Evolutionary conservation across 331 rosid genomes (phyloP), one percentile per base, ranked within the genome.

Genomic region (Quercus lobata): DNA sequence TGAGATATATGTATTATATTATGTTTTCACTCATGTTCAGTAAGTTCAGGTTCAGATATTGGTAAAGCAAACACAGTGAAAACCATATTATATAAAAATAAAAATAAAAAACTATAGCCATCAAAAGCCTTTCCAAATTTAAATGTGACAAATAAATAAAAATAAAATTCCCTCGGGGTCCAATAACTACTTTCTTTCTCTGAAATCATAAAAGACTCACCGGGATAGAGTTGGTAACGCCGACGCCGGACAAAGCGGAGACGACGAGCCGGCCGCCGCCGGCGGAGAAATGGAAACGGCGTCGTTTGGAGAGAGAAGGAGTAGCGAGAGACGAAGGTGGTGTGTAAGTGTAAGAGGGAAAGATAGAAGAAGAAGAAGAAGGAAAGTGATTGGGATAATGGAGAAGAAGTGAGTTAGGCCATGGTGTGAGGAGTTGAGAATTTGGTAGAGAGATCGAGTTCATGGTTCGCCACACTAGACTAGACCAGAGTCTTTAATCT

Each of bases 141-240:
- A 14, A 14, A 24, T 9, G 3, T 8, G 16, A 34, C 7, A 35
- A 22, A 24, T 10, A 30, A 58, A 18, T 19, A n/a, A 3, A 19
- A 72, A 25, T 32, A 34, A 77, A 72, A 49, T 41, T 41, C 46
- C 46, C 12, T 41, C 12, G 3, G 46, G 46, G 12, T 41, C 46
- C 46, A 41, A 41, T 41, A 41, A 8, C 46, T 8, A 41, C 46
- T 41, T 41, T 8, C 46, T 37, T 37, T 8, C 46, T 41, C 12
- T 41, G 46, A 41, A 41, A 41, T 41, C 46, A 41, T 44, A 58
- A 9, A 52, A 52, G 8, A 75, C 85, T 71, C 29, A 91, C 96
- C 3, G 92, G 89, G 3, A 79, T 78, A 61, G 91, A 86, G 79
- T 91, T 83, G 71, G 73, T 69, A 69, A 82, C 35, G 71, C 78